Evolutionary conservation across 345 rosid species (phyloP), one percentile per base, ranked within the genome.

Genomic region (Euphorbia pulcherrima): DNA sequence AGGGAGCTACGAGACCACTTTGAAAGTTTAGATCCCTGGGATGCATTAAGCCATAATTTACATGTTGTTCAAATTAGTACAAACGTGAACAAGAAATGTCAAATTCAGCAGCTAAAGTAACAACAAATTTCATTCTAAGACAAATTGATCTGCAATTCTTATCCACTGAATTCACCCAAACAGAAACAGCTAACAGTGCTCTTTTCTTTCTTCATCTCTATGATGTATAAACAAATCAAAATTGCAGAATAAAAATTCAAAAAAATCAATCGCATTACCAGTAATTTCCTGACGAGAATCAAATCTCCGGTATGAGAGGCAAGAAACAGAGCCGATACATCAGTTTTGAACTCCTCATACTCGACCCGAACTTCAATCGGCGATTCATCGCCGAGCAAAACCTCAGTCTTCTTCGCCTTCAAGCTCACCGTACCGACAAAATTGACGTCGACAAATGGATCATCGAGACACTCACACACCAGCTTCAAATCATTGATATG

Each of bases 321-420:
- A 78, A 89, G 91, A 81, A 91, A 89, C 64, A 94, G 77, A 64
- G 99, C 86, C 39, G 93, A 83, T 33, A 94, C 97, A 69, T 94
- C 96, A 24, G 97, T 89, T 79, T 78, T 86, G 68, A 94, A 86
- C 84, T 94, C 99, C 78, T 88, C 96, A 72, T 81, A 83, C 78
- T 82, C 97, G 1, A 88, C 83, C 20, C 73, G 72, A 53, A 89
- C 86, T 75, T 91, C 92, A 58, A 82, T 74, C 4, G 97, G 72
- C 13, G 82, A 76, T 75, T 92, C 93, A 12, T 82, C 90, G 23
- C 81, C 81, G 77, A 86, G 75, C 59, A 87, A 83, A 51, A 89
- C 80, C 70, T 88, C 93, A 37, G 84, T 78, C 79, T 78, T 82
- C 81, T 90, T 80, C 41, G 87, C 74, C 74, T 86, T 89, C 77